Evolutionary conservation across 2,329 filamentous ascomycete species (phyloP), one percentile per base, ranked within the genome.

Genomic region (Emydomyces testavorans): DNA sequence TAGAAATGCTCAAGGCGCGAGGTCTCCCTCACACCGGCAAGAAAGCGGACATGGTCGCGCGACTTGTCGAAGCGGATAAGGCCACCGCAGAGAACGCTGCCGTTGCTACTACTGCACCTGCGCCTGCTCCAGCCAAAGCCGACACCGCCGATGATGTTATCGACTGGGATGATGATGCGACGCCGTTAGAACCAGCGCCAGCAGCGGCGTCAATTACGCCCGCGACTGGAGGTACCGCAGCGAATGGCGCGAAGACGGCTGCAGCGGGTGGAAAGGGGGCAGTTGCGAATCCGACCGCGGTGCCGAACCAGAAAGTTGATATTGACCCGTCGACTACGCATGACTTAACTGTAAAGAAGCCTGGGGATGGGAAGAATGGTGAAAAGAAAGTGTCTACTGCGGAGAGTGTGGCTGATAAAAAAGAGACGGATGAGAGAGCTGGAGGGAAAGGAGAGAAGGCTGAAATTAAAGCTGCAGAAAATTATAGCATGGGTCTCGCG

Each of bases 1-100:
- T 69, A 50, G 71, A 73, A 53, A 69, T 73, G 31, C 66, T 73
- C 50, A 73, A 72, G 56, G 60, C 65, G 18, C 69, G 71, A 34
- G 65, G 61, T n/a, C 62, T 73, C 32, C 62, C 69, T 5, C 65
- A 70, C 56, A 68, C 66, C 2, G 71, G 71, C 49, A 73, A 73
- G 54, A 73, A 73, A 56, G 71, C 70, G 16, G 71, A 73, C 4
- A 61, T 73, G 48, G 62, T 73, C 36, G 66, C 69, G 39, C 68
- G 71, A 48, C 60, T 73, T 36, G 63, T 68, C 49, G 63, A 72
- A 53, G 64, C 68, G 38, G 59, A 53, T 40, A 59, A 57, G 13
- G 36, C 47, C 16, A n/a, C 43, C 8, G 28, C 53, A n/a, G n/a
- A n/a, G n/a, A n/a, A n/a, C 4, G 21, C 45, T 6, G 35, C 51